Evolutionary conservation across 495 filamentous ascomycete species (phyloP).

Genomic region (Cercophora samala): DNA sequence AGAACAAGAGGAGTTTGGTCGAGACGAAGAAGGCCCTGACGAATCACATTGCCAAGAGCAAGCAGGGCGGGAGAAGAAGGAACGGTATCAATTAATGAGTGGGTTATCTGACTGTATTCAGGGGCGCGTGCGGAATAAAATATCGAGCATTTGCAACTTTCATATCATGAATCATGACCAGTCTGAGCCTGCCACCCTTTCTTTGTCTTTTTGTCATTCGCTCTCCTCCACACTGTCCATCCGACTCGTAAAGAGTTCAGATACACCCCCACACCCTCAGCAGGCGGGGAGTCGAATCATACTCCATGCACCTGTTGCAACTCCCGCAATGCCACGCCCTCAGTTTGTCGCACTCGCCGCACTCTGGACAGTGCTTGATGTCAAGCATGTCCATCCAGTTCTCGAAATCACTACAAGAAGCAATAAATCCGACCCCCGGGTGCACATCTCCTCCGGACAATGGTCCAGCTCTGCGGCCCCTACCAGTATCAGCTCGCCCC

Average conservation of each 20-base stretch:
- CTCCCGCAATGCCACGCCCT: not conserved
- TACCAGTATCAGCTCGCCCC: too few relatives aligned
- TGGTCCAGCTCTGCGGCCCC: too few relatives aligned
- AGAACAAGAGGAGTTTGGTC: conserved; percentile 87
- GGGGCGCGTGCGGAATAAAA: not conserved
- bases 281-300: not conserved
- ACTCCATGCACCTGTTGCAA: not conserved
- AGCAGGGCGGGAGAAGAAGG: conserved; percentile 77
- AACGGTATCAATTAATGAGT: conserved; percentile 45
- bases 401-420: too few relatives aligned
- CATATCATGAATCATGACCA: not conserved
- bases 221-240: not conserved
- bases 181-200: not conserved
- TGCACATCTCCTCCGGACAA: too few relatives aligned
- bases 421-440: too few relatives aligned
- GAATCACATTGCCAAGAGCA: conserved; percentile 77
- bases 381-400: too few relatives aligned
- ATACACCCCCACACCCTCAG: not conserved
- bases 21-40: conserved; percentile 74
- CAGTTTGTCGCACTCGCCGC: too few relatives aligned
- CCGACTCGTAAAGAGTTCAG: not conserved
- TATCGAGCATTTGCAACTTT: not conserved
- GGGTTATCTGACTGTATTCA: not conserved
- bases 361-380: too few relatives aligned
- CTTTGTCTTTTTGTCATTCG: too few relatives aligned